A percentile compares a stretch with the other conserved stretches of the same genome.
Conservation (phyloP, 139 green algal species). For the Haematococcus sp. region DNA sequence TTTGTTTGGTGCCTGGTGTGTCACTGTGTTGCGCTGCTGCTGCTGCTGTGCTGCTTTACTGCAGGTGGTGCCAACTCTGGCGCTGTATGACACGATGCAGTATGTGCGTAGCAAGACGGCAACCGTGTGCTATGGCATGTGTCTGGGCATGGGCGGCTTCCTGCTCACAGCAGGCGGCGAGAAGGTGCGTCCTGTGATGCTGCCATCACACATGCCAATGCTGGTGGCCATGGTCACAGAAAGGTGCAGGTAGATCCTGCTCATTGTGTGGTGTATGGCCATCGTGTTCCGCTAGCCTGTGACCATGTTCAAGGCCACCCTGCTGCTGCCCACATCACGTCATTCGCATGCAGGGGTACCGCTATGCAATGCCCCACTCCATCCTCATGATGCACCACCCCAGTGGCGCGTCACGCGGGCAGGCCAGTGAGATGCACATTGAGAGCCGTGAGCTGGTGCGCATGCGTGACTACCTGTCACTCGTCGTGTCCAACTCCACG, state of each 20-base stretch:
- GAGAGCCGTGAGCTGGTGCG: conserved; percentile 94
- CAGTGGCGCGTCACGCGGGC: conserved; percentile 83
- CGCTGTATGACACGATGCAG: conserved; percentile 97
- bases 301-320: too few relatives aligned
- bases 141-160: conserved; percentile 96
- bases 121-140: conserved; percentile 94
- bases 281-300: too few relatives aligned
- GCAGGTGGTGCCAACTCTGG: conserved; percentile 88
- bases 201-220: neutral
- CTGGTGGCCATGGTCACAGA: neutral
- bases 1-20: neutral
- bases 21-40: neutral
- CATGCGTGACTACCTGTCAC: conserved; percentile 88
- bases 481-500: conserved; percentile 73
- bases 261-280: neutral
- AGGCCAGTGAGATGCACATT: conserved; percentile 96
- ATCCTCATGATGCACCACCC: conserved; percentile 97
- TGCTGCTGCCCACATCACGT: too few relatives aligned
- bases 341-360: conserved; percentile 87
- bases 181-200: conserved; percentile 64
- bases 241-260: neutral
- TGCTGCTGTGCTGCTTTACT: neutral
- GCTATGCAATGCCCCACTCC: conserved; percentile 86
- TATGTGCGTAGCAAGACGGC: conserved; percentile 86
- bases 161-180: conserved; percentile 85